A percentile compares a stretch with the other conserved stretches of the same genome.
These are phyloP conservation scores for Trichoderma sp. DNA, from an alignment of 2,329 filamentous ascomycete genomes.

Conservation along the genomic window DNA sequence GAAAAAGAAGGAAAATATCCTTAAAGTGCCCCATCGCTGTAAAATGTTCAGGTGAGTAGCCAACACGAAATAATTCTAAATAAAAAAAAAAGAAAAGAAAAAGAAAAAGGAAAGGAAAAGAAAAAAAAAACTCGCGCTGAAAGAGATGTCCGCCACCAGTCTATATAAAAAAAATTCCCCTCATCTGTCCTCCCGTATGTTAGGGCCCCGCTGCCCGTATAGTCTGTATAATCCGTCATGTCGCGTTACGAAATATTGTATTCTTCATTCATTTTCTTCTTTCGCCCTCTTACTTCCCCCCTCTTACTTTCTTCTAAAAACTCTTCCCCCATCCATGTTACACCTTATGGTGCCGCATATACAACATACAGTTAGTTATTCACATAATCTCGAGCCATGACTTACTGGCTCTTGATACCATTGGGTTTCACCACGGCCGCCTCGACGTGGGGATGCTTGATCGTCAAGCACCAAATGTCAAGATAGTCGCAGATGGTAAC, in stretches of 20 bases:
- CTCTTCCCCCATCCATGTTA: too few species aligned
- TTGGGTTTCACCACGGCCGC: conserved; percentile 29
- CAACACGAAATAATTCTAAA: background rate
- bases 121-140: too few species aligned
- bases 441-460: conserved; percentile 73
- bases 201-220: background rate
- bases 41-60: background rate
- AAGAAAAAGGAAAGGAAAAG: too few species aligned
- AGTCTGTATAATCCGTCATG: background rate
- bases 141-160: background rate
- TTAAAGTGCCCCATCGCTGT: background rate
- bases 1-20: background rate
- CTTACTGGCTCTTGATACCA: conserved; percentile 40
- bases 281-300: background rate
- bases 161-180: background rate
- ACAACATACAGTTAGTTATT: background rate
- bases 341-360: background rate
- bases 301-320: background rate
- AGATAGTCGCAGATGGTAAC: conserved; percentile 97
- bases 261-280: background rate
- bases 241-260: background rate
- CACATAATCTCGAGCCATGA: background rate
- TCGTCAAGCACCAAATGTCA: conserved; percentile 97
- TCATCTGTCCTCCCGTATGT: background rate
- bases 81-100: too few species aligned